Conservation (phyloP, 371 early-diverging fungal genomes). For the Conidiobolus incongruus region DNA sequence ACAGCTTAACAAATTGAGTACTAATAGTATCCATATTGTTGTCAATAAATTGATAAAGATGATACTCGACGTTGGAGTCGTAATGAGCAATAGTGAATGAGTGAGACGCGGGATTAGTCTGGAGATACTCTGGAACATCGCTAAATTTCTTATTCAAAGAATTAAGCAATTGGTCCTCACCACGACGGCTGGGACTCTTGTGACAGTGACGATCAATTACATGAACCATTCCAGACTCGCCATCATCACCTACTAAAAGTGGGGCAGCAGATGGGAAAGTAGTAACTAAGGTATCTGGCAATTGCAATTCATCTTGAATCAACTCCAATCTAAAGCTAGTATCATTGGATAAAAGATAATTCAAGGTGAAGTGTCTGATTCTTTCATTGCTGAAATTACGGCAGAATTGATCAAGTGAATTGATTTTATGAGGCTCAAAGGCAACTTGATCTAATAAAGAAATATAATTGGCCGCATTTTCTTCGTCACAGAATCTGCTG, state of each 20-base stretch:
- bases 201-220: constrained; percentile 23
- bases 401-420: constrained; percentile 50
- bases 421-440: constrained; percentile 21
- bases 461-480: constrained; percentile 40
- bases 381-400: constrained; percentile 66
- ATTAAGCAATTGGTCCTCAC: constrained; percentile 12
- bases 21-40: constrained; percentile 44
- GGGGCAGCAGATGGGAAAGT: constrained; percentile 5
- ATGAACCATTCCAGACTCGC: constrained; percentile 23
- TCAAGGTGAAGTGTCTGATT: too few relatives aligned
- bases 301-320: neutral
- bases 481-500: constrained; percentile 31
- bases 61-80: too few relatives aligned
- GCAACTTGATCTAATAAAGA: constrained; percentile 48
- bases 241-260: constrained; percentile 14
- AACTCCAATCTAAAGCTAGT: neutral
- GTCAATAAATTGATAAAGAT: constrained; percentile 37
- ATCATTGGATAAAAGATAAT: too few relatives aligned
- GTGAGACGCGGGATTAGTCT: too few relatives aligned
- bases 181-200: constrained; percentile 12
- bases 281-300: constrained; percentile 1
- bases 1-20: constrained; percentile 68
- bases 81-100: too few relatives aligned
- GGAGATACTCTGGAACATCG: too few relatives aligned
- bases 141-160: constrained; percentile 15